These are phyloP conservation scores for Tilletia walkeri DNA, from an alignment of 1,284 basidiomycete genomes.

Conservation along the genomic window DNA sequence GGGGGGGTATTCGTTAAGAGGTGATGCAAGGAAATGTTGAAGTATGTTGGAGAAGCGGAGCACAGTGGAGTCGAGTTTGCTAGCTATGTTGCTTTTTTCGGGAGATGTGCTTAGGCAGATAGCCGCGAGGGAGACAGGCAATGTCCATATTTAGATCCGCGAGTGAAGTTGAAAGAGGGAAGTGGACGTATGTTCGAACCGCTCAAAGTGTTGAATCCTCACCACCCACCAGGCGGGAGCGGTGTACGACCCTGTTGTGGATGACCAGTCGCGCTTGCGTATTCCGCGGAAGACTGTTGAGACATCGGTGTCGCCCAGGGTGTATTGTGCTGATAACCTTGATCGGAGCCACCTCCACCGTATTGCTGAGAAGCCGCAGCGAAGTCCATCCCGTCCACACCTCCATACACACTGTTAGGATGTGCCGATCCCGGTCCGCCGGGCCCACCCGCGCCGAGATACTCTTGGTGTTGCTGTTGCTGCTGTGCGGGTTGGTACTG, in stretches of 20 bases:
- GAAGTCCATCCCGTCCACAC: not conserved
- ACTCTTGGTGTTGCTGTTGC: not conserved
- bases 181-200: not conserved
- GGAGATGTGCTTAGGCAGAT: too few relatives aligned
- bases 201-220: not conserved
- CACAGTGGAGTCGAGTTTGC: not conserved
- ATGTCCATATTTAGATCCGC: too few relatives aligned
- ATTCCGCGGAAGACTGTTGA: not conserved
- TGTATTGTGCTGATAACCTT: not conserved
- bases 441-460: not conserved
- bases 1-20: too few relatives aligned
- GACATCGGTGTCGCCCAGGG: slow-evolving; percentile 8
- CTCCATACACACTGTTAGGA: slow-evolving; percentile 2
- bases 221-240: slow-evolving; percentile 12
- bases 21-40: too few relatives aligned
- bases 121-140: too few relatives aligned
- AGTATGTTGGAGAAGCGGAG: too few relatives aligned
- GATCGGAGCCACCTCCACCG: not conserved
- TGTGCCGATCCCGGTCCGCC: not conserved
- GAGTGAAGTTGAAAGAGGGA: not conserved
- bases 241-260: not conserved
- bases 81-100: not conserved
- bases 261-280: not conserved
- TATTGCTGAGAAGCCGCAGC: not conserved
- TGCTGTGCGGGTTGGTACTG: not conserved